Evolutionary conservation across 108 stramenopile genomes (phyloP), one percentile per base, ranked within the genome.

Genomic region (Parietichytrium sp.): DNA sequence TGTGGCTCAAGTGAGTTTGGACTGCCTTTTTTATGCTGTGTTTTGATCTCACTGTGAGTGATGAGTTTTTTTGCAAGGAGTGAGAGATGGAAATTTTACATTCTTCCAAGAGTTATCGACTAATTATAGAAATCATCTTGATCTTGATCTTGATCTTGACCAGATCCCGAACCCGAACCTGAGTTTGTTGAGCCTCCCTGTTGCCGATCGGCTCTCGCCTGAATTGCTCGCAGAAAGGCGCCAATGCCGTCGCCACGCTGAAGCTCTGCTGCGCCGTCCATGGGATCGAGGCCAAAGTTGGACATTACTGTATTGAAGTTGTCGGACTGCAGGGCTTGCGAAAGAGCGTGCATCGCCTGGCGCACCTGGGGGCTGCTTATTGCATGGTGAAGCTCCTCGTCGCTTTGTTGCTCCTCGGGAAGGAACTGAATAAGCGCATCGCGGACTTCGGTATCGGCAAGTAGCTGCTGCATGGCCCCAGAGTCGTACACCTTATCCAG

Each of bases 291-390:
- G 20, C 61, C 61, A 72, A 72, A 72, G 20, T 72, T 72, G 6
- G 61, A 23, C 61, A 72, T 72, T 33, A 72, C 42, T 13, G 61
- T n/a, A 25, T 72, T 72, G 61, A 72, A 72, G 61, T 72, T 72
- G 38, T 72, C 61, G 18, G 61, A 72, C 80, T 61, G 81, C 29
- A 87, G 52, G 8, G 85, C 87, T 3, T 26, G 31, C 25, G 81
- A 47, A 23, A 87, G 80, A 26, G 79, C 30, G 3, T 48, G 81
- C 3, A 87, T 29, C 23, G 83, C 79, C 27, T 86, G 85, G 49
- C 81, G 83, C 16, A 87, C 83, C 50, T 84, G 87, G 2, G 87
- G 85, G 81, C 85, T 84, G n/a, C 83, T 81, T 15, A 85, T 42
- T 26, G 79, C 80, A 26, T 45, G 38, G 38, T 48, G 16, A 29